These are phyloP conservation scores for Phialemoniopsis sp. DNA, from an alignment of 2,329 filamentous ascomycete genomes.

Conservation along the genomic window DNA sequence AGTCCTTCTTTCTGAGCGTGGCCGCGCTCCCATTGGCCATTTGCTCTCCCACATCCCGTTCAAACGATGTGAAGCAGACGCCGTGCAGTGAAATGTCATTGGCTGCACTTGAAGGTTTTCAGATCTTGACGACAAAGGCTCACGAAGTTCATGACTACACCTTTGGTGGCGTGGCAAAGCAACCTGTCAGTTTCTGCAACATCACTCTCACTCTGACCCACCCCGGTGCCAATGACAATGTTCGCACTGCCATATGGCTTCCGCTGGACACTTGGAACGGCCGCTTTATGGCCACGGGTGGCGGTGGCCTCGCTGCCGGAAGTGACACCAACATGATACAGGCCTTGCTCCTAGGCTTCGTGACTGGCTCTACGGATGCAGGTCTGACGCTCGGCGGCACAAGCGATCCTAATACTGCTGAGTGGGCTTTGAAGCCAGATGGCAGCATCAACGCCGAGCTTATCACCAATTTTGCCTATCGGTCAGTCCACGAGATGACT, in stretches of 20 bases:
- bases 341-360: constrained; percentile 1
- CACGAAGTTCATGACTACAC: too few relatives aligned
- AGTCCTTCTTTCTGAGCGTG: too few relatives aligned
- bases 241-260: constrained; percentile 11
- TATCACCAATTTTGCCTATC: constrained; percentile 24
- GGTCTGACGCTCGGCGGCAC: constrained; percentile 10
- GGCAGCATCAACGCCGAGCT: constrained; percentile 13
- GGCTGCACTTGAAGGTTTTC: too few relatives aligned
- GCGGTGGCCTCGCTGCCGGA: constrained; percentile 16
- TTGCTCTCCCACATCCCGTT: too few relatives aligned
- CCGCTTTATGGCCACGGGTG: constrained; percentile 26
- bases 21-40: too few relatives aligned
- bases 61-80: too few relatives aligned
- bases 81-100: too few relatives aligned
- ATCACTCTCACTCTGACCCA: constrained; percentile 10
- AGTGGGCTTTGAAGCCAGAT: constrained; percentile 3
- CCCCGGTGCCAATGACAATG: constrained; percentile 6
- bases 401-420: too few relatives aligned
- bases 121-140: too few relatives aligned
- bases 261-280: constrained; percentile 20
- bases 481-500: constrained; percentile 39
- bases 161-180: too few relatives aligned
- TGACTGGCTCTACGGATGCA: constrained; percentile 14
- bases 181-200: constrained; percentile 12
- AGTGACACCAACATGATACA: background rate